These are phyloP conservation scores for Leccinum disarticulatum DNA, from an alignment of 768 basidiomycete species.

Conservation along the genomic window DNA sequence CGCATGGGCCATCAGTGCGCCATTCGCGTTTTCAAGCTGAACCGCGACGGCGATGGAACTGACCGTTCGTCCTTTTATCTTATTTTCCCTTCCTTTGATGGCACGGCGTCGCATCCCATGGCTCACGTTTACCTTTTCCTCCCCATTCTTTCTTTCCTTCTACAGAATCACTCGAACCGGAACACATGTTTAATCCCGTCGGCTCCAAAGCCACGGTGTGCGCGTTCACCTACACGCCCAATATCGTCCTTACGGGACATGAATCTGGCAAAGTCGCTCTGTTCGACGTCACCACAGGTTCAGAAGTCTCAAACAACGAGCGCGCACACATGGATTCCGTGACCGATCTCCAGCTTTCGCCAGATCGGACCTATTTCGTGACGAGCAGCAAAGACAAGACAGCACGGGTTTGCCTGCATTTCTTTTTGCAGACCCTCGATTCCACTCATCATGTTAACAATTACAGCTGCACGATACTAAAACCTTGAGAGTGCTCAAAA, in stretches of 20 bases:
- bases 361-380: slow-evolving; percentile 91
- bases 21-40: slow-evolving; percentile 87
- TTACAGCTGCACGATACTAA: slow-evolving; percentile 84
- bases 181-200: slow-evolving; percentile 78
- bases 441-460: not conserved
- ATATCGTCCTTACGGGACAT: slow-evolving; percentile 88
- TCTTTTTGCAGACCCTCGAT: not conserved
- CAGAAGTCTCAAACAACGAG: slow-evolving; percentile 81
- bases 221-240: slow-evolving; percentile 78
- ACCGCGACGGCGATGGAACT: slow-evolving; percentile 76
- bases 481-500: slow-evolving; percentile 88
- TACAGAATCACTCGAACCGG: slow-evolving; percentile 74
- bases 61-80: slow-evolving; percentile 58
- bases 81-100: not conserved
- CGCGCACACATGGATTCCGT: slow-evolving; percentile 84
- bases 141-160: not conserved
- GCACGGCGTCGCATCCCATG: not conserved
- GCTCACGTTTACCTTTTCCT: slow-evolving; percentile 3
- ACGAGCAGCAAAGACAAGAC: slow-evolving; percentile 97
- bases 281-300: slow-evolving; percentile 85
- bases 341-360: slow-evolving; percentile 89
- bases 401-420: slow-evolving; percentile 63
- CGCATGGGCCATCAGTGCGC: slow-evolving; percentile 92
- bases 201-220: slow-evolving; percentile 98
- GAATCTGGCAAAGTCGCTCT: slow-evolving; percentile 94